These are phyloP conservation scores for Ceratocystis diversiconidia DNA, from an alignment of 2,329 filamentous ascomycete species.

Conservation along the genomic window DNA sequence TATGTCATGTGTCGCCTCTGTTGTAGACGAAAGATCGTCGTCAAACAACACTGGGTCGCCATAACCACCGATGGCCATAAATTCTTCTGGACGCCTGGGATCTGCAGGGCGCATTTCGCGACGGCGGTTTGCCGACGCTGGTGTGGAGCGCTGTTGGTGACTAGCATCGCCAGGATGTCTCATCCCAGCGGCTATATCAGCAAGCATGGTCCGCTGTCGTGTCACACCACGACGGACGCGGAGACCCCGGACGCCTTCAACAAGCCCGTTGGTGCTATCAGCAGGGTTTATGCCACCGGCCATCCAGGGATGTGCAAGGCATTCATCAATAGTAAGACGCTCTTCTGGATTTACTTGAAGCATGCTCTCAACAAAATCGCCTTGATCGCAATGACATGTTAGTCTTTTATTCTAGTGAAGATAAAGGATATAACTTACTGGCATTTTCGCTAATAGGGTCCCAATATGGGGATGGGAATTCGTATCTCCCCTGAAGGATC, in stretches of 20 bases:
- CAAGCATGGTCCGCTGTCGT: constrained; percentile 74
- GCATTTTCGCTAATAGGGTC: constrained; percentile 75
- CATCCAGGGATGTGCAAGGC: constrained; percentile 82
- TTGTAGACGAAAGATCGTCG: constrained; percentile 28
- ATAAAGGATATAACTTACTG: constrained; percentile 30
- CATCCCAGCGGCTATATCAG: neutral
- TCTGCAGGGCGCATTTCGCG: constrained; percentile 53
- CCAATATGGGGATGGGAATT: constrained; percentile 96
- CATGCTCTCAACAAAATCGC: constrained; percentile 93
- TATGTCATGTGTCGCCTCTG: constrained; percentile 24
- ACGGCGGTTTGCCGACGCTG: constrained; percentile 25
- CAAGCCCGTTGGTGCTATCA: constrained; percentile 85
- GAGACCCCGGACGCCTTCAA: constrained; percentile 67
- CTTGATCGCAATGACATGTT: constrained; percentile 23
- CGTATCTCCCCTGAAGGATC: constrained; percentile 76
- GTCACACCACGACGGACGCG: constrained; percentile 70
- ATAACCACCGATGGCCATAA: constrained; percentile 71
- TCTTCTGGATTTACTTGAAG: constrained; percentile 72
- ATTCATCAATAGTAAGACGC: constrained; percentile 79
- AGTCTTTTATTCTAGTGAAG: constrained; percentile 6
- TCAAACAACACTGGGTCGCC: constrained; percentile 69
- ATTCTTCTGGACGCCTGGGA: constrained; percentile 56
- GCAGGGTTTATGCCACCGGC: constrained; percentile 48
- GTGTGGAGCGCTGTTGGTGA: neutral
- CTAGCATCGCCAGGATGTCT: neutral